Evolutionary conservation across 345 rosid genomes (phyloP).

Genomic region (Mercurialis annua): DNA sequence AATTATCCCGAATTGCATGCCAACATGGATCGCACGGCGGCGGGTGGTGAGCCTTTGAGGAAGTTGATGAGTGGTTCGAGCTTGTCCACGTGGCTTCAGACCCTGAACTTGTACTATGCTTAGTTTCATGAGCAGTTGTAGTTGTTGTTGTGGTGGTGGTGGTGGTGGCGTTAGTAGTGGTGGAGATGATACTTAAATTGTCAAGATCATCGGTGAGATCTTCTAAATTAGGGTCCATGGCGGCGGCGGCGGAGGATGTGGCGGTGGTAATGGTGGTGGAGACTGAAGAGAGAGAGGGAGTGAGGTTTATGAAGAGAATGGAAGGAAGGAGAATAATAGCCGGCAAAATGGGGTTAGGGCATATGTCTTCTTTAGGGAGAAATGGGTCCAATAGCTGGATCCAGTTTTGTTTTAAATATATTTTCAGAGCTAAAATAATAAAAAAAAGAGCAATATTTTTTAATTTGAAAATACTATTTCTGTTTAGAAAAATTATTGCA

Average conservation of each 20-base stretch:
- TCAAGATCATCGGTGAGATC: conserved; percentile 39
- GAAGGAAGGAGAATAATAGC: conserved; percentile 15
- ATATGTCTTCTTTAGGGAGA: conserved; percentile 26
- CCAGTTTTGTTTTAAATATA: neutral
- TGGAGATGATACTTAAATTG: conserved; percentile 41
- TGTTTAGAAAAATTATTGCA: too few species aligned
- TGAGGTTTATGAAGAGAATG: conserved; percentile 18
- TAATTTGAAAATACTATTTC: too few species aligned
- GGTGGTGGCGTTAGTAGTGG: conserved; percentile 28
- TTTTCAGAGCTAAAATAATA: too few species aligned
- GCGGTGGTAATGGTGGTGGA: neutral
- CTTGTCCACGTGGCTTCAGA: conserved; percentile 33
- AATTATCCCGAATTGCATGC: conserved; percentile 43
- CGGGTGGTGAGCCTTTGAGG: conserved; percentile 35
- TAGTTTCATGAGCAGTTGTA: conserved; percentile 12
- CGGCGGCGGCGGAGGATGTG: conserved; percentile 4
- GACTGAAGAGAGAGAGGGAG: neutral
- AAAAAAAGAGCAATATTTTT: too few species aligned
- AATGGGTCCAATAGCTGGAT: conserved; percentile 23
- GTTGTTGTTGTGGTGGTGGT: conserved; percentile 26
- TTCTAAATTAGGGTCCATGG: conserved; percentile 29
- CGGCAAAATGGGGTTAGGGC: conserved; percentile 41
- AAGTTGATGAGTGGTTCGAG: conserved; percentile 23
- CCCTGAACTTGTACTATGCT: conserved; percentile 41
- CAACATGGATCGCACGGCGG: conserved; percentile 53